Conservation (phyloP, 805 yeast species). For the Saccharomycopsis sp. region DNA sequence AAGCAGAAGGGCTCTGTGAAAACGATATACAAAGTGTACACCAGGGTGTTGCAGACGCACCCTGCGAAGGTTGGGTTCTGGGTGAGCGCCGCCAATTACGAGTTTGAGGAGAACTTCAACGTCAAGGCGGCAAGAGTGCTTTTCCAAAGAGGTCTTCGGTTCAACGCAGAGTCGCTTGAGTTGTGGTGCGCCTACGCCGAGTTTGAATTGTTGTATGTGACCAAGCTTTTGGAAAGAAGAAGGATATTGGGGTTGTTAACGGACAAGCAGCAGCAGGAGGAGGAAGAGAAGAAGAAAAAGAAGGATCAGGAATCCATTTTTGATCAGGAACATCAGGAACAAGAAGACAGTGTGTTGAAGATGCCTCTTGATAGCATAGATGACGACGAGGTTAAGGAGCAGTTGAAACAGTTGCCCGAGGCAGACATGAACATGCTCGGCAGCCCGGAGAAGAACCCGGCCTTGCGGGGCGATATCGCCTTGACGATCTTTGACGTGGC, state of each 20-base stretch:
- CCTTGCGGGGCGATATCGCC: slow-evolving; percentile 64
- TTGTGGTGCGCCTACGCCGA: slow-evolving; percentile 84
- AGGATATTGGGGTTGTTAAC: slow-evolving; percentile 70
- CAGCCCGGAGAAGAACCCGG: slow-evolving; percentile 75
- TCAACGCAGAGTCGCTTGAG: slow-evolving; percentile 62
- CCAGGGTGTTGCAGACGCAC: slow-evolving; percentile 71
- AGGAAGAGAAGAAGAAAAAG: slow-evolving; percentile 31
- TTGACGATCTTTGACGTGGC: slow-evolving; percentile 62
- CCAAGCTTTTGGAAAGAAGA: slow-evolving; percentile 77
- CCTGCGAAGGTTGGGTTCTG: slow-evolving; percentile 88
- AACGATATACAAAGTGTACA: slow-evolving; percentile 66
- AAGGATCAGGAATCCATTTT: slow-evolving; percentile 26
- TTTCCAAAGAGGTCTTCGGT: slow-evolving; percentile 75
- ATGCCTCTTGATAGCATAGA: slow-evolving; percentile 41
- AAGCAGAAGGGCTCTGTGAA: slow-evolving; percentile 60
- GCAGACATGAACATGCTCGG: slow-evolving; percentile 82
- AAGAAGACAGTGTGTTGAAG: slow-evolving; percentile 32
- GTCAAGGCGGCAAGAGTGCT: slow-evolving; percentile 82
- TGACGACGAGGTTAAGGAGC: slow-evolving; percentile 35
- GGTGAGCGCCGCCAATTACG: slow-evolving; percentile 92
- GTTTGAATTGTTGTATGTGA: slow-evolving; percentile 78
- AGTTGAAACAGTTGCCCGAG: slow-evolving; percentile 68
- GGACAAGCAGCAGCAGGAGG: slow-evolving; percentile 57
- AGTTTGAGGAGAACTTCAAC: slow-evolving; percentile 79
- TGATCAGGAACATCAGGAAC: slow-evolving; percentile 28